Base-by-base conservation (phyloP, 352 stramenopile species). In the Phytophthora citricola region DNA sequence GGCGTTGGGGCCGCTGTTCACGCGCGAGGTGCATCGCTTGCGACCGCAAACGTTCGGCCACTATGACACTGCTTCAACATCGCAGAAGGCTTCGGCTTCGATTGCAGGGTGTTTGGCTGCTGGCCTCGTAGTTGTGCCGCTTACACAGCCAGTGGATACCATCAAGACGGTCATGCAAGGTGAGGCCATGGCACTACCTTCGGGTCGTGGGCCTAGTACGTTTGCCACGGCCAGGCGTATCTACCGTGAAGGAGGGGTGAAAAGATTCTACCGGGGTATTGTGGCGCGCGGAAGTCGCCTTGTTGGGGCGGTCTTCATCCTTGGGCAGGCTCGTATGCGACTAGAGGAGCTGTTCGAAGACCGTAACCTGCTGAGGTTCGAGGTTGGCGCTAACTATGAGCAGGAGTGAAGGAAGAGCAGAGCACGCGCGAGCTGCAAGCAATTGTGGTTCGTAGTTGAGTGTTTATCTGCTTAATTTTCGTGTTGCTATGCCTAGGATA, bases 161-260 rank as follows among this genome's bases (percentile, higher is more conserved):
- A 67, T 94, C 36, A 94, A 94, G 74, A 94, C 86, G 1, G 83
- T 94, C n/a, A 90, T 93, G 78, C 86, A 94, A 48, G 86, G 86
- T 45, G 83, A 94, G 54, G 83, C 84, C 6, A 69, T 92, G 59
- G 56, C 39, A 20, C 54, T 89, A 6, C 63, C 75, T 5, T 63
- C 75, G 2, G 50, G 67, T n/a, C 68, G 63, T 15, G 67, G 75
- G 8, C 65, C 72, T 1, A 77, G 64, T 32, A 64, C 78, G 41
- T 39, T 84, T 36, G 66, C 71, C 27, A 74, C 77, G 3, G 76
- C 82, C 24, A 55, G 60, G 24, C 69, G 73, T 5, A 80, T 94
- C 15, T 84, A 77, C 29, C 40, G 53, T 12, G 59, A 86, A 44
- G 78, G 76, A 27, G 86, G 86, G 15, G 51, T 89, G 11, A 54